Evolutionary conservation across 164 flowering plant genomes (phyloP).

Genomic region (Sedum album): DNA sequence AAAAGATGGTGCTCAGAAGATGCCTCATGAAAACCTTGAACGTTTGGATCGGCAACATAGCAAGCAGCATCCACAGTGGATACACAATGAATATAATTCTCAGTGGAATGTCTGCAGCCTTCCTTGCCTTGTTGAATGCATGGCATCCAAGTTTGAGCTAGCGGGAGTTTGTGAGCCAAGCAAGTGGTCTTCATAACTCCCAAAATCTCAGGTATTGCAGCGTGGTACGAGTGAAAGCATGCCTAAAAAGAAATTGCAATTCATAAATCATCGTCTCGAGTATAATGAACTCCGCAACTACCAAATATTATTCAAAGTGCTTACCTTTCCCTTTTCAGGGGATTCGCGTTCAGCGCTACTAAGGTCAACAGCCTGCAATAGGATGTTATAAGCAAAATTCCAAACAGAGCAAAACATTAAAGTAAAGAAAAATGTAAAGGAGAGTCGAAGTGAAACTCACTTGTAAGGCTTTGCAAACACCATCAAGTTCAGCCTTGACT

Average conservation of each 20-base stretch:
- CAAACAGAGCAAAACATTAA: not conserved
- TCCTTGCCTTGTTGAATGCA: constrained; percentile 58
- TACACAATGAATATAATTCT: constrained; percentile 49
- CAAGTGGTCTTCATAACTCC: constrained; percentile 59
- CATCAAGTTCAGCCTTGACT: constrained; percentile 63
- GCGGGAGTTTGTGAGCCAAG: constrained; percentile 57
- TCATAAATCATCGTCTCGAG: not conserved
- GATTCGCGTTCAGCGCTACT: constrained; percentile 40
- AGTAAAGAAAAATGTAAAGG: not conserved
- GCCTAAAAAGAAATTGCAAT: constrained; percentile 26
- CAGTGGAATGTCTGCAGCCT: constrained; percentile 59
- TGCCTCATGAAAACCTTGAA: constrained; percentile 72
- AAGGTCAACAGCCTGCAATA: constrained; percentile 77
- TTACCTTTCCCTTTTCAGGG: constrained; percentile 38
- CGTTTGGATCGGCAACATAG: constrained; percentile 36
- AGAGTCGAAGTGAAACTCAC: constrained; percentile 20
- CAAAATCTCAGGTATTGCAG: constrained; percentile 51
- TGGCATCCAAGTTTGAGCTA: constrained; percentile 77
- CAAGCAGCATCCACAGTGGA: constrained; percentile 72
- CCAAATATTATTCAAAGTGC: not conserved
- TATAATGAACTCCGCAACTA: not conserved
- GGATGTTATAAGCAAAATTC: not conserved
- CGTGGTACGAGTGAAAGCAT: constrained; percentile 25
- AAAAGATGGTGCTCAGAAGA: constrained; percentile 81
- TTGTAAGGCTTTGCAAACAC: constrained; percentile 81